phyloP scores from a whole-genome alignment of 2,329 filamentous ascomycete genomes.

The Pochonia chlamydosporia region DNA sequence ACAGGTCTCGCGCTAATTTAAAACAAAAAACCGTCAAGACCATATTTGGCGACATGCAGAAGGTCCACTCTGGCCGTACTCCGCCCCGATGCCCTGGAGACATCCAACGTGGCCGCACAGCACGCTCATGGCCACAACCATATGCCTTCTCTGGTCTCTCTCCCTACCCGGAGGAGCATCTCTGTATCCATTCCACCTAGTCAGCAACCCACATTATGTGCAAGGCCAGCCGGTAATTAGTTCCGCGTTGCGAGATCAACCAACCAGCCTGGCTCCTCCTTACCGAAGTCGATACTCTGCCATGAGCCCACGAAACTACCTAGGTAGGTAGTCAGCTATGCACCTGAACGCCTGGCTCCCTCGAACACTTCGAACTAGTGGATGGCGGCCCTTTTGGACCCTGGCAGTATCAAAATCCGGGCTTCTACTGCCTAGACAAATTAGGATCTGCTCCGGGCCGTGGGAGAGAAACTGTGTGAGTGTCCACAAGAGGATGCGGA shows the following conservation, averaged over 20 bases:
- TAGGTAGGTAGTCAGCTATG: too few relatives aligned
- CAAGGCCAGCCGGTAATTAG: constrained; percentile 1
- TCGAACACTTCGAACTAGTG: too few relatives aligned
- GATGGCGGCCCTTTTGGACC: too few relatives aligned
- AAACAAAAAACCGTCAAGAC: not conserved
- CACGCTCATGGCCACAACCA: too few relatives aligned
- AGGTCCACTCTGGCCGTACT: constrained; percentile 5
- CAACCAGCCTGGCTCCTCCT: constrained; percentile 1
- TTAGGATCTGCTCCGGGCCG: not conserved
- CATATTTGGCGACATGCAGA: constrained; percentile 5
- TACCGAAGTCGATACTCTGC: not conserved
- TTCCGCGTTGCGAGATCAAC: constrained; percentile 3
- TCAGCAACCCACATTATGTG: not conserved
- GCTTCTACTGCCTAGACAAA: not conserved
- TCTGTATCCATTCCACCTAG: not conserved
- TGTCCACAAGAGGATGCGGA: too few relatives aligned
- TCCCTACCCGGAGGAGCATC: not conserved
- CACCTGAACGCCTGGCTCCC: too few relatives aligned
- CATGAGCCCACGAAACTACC: not conserved
- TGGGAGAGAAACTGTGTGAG: too few relatives aligned
- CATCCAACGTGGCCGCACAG: not conserved
- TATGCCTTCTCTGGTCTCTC: not conserved
- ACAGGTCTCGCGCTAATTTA: not conserved
- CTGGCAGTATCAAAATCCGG: too few relatives aligned
- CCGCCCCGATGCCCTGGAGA: not conserved